Base-by-base conservation (phyloP, 2,329 filamentous ascomycete genomes). In the Fusarium multiceps region DNA sequence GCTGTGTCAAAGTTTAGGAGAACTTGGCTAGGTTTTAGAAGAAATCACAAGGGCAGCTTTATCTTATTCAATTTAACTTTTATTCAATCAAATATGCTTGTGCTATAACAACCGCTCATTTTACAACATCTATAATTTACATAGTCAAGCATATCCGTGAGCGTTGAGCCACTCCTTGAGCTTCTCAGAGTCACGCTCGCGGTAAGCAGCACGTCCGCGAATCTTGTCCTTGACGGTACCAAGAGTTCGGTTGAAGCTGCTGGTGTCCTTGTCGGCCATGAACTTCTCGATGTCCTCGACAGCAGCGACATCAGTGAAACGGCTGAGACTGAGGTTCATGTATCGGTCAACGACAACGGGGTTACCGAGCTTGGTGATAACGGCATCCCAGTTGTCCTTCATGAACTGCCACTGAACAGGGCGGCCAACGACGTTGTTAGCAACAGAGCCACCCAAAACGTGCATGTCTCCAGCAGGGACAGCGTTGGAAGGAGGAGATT, bases 291-390 rank as follows among this genome's bases (percentile, higher is more conserved):
- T 96, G 56, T 98, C 93, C 69, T 89, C 85, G 67, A 93, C 87
- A 18, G 89, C 86, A 68, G 87, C 86, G 16, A 84, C 82, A 73
- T 93, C 90, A 5, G 92, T 88, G 78, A 97, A 98, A 77, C 92
- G 92, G 75, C 88, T 89, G 72, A 99, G 83, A 46, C 90, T 90
- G 72, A 92, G 85, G 73, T 92, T 90, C 74, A 99, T 83, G 81
- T 97, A 97, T 49, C 95, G 90, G 81, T 99, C 95, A 18, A 98
- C 85, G 5, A 98, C 89, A 30, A 98, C 91, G 68, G 93, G 92
- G 82, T 98, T 98, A 43, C 78, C 89, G 57, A 98, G 85, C 79
- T 91, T 92, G 64, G 88, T 82, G 55, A 90, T 86, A 46, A 97
- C 87, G 37, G 87, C 84, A 30, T 88, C 85, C 92, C 95, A 99